phyloP scores from a whole-genome alignment of 2,329 filamentous ascomycete species.

The Aspergillus sp. region DNA sequence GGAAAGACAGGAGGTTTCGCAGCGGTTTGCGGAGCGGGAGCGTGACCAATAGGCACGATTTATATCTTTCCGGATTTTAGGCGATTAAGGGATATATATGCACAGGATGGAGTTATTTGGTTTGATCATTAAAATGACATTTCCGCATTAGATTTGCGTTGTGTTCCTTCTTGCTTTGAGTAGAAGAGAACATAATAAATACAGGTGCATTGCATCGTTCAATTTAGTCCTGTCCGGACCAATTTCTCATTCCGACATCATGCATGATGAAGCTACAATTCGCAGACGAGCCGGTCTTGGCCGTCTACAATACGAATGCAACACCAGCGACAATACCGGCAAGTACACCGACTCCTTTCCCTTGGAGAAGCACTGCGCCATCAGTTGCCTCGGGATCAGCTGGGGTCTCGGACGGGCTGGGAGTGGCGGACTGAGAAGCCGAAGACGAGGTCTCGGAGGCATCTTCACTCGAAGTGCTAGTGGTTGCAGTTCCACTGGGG shows the following conservation, averaged over 20 bases:
- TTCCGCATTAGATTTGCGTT: conserved; percentile 4
- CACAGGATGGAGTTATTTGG: background rate
- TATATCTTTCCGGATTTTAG: background rate
- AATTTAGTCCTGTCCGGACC: background rate
- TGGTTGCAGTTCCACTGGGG: conserved; percentile 10
- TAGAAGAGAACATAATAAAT: conserved; percentile 7
- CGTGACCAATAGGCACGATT: conserved; percentile 13
- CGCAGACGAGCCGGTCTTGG: background rate
- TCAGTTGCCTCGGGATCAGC: conserved; percentile 7
- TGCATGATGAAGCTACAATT: background rate
- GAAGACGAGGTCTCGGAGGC: background rate
- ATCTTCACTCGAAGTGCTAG: background rate
- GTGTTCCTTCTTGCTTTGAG: background rate
- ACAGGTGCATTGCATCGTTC: conserved; percentile 1
- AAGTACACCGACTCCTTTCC: conserved; percentile 26
- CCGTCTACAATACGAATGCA: conserved; percentile 28
- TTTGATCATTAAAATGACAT: conserved; percentile 2
- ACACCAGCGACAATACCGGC: conserved; percentile 33
- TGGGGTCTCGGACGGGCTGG: conserved; percentile 7
- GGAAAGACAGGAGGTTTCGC: conserved; percentile 34
- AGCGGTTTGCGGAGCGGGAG: conserved; percentile 20
- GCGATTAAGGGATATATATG: background rate
- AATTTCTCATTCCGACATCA: background rate
- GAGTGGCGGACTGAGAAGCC: background rate
- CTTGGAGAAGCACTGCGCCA: conserved; percentile 28